These are phyloP conservation scores for Geranomyces michiganensis DNA, from an alignment of 192 early-diverging fungal genomes.

Conservation along the genomic window DNA sequence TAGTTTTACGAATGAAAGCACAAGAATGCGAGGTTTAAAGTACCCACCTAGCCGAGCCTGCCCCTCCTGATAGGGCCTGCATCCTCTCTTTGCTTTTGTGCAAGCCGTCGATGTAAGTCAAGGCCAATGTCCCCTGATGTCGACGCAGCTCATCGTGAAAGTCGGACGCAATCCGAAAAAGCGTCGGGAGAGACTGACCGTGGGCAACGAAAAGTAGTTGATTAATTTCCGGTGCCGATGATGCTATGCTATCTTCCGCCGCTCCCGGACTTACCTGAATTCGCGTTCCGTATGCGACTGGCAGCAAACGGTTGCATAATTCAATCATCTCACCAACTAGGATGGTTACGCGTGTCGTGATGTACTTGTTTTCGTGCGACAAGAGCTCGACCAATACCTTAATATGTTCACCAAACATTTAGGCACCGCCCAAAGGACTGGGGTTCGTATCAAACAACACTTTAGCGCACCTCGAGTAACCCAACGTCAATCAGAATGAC, in stretches of 20 bases:
- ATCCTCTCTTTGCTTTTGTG: constrained; percentile 46
- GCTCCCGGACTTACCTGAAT: constrained; percentile 47
- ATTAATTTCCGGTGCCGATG: too few relatives aligned
- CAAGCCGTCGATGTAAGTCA: constrained; percentile 74
- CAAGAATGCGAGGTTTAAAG: too few relatives aligned
- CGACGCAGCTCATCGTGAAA: constrained; percentile 75
- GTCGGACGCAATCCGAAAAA: constrained; percentile 74
- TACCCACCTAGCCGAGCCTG: constrained; percentile 13
- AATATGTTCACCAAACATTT: not conserved
- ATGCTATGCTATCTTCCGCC: not conserved
- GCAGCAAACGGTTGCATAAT: constrained; percentile 69
- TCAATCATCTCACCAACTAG: constrained; percentile 78
- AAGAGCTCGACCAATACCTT: constrained; percentile 74
- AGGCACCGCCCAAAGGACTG: not conserved
- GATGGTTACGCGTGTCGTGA: constrained; percentile 67
- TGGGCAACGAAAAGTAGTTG: constrained; percentile 4
- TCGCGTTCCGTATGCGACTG: constrained; percentile 48
- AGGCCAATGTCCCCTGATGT: constrained; percentile 73
- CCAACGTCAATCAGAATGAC: constrained; percentile 79
- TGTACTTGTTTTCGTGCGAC: constrained; percentile 60
- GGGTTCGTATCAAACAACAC: too few relatives aligned
- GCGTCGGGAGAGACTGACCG: constrained; percentile 65
- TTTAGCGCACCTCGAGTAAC: constrained; percentile 50
- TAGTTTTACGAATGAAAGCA: too few relatives aligned
- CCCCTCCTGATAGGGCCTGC: constrained; percentile 11